These are phyloP conservation scores for Xylaria flabelliformis DNA, from an alignment of 495 filamentous ascomycete genomes.

Conservation along the genomic window DNA sequence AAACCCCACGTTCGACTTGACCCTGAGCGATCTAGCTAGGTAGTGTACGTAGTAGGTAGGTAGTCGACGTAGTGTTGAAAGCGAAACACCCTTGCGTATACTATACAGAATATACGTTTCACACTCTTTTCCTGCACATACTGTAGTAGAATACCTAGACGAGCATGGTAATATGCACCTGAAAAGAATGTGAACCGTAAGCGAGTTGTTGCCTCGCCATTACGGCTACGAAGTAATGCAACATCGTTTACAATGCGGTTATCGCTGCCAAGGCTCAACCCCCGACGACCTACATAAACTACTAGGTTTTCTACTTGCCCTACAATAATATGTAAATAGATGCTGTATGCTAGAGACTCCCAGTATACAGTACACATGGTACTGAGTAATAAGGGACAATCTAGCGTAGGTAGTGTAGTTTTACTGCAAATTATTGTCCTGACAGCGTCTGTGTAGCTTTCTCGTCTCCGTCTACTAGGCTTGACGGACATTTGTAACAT, in stretches of 20 bases:
- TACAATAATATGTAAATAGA: not conserved
- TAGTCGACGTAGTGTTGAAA: not conserved
- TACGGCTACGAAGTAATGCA: not conserved
- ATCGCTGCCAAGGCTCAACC: not conserved
- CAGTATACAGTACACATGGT: not conserved
- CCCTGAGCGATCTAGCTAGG: constrained; percentile 5
- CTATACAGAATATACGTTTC: not conserved
- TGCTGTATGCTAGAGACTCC: not conserved
- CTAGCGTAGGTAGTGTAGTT: not conserved
- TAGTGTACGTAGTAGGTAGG: not conserved
- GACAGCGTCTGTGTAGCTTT: not conserved
- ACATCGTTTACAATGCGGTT: not conserved
- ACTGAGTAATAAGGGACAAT: not conserved
- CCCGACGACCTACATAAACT: not conserved
- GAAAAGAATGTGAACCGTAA: constrained; percentile 6
- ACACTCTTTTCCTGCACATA: not conserved
- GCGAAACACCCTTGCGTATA: constrained; percentile 7
- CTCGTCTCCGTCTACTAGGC: not conserved
- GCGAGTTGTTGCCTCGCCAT: not conserved
- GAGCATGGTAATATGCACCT: constrained; percentile 7
- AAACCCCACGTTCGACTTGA: constrained; percentile 17
- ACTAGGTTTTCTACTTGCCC: not conserved
- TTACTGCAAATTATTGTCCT: not conserved
- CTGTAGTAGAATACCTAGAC: not conserved
- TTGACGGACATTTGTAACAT: not conserved